phyloP scores from a whole-genome alignment of 768 basidiomycete species.

The Gelatoporia subvermispora region DNA sequence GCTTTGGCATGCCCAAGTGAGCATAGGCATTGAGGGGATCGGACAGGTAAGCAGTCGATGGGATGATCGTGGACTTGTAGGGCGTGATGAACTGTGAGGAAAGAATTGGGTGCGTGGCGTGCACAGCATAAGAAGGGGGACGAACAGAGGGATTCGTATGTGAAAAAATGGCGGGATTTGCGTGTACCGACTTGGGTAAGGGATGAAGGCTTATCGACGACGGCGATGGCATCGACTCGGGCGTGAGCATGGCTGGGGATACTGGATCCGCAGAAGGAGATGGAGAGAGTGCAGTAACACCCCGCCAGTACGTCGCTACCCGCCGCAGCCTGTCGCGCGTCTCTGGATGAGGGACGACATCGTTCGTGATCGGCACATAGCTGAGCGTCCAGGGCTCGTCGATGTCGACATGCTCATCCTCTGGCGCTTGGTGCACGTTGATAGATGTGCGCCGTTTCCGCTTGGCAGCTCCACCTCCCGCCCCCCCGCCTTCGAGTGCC shows the following conservation, averaged over 20 bases:
- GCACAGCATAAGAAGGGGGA: conserved; percentile 60
- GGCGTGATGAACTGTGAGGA: conserved; percentile 57
- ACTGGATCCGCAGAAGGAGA: conserved; percentile 25
- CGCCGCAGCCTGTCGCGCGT: conserved; percentile 47
- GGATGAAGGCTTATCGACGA: conserved; percentile 27
- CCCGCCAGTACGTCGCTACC: conserved; percentile 64
- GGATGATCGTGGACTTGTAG: conserved; percentile 57
- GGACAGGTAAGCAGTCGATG: conserved; percentile 61
- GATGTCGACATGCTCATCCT: conserved; percentile 46
- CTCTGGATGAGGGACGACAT: conserved; percentile 38
- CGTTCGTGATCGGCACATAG: conserved; percentile 42
- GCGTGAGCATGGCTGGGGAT: conserved; percentile 31
- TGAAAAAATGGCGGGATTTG: conserved; percentile 26
- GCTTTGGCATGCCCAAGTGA: conserved; percentile 77
- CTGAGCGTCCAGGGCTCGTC: conserved; percentile 42
- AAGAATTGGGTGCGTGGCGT: conserved; percentile 55
- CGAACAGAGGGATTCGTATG: conserved; percentile 36
- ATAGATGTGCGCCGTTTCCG: conserved; percentile 37
- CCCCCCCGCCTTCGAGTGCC: conserved; percentile 27
- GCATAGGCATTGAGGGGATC: conserved; percentile 89
- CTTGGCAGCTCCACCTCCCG: conserved; percentile 28
- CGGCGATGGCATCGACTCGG: conserved; percentile 18
- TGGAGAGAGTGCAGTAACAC: conserved; percentile 50
- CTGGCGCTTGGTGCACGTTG: conserved; percentile 23
- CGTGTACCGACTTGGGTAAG: conserved; percentile 21